Evolutionary conservation across 2,329 filamentous ascomycete genomes (phyloP).

Genomic region (Penicillium sp.): DNA sequence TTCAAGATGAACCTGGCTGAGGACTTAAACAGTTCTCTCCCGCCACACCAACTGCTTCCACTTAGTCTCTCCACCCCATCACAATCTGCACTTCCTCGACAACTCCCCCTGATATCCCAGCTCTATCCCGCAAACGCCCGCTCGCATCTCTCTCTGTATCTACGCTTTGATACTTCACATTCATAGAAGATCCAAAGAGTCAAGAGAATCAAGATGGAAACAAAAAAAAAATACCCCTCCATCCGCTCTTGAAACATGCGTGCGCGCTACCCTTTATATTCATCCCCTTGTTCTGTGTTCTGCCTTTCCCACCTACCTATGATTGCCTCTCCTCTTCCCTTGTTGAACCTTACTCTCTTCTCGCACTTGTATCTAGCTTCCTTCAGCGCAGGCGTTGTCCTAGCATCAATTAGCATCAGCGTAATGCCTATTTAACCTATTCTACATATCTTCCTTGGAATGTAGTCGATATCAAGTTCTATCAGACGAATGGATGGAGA

Average conservation of each 20-base stretch:
- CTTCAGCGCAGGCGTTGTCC: constrained; percentile 31
- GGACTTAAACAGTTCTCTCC: background rate
- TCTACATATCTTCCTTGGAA: background rate
- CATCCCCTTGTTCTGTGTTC: constrained; percentile 11
- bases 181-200: background rate
- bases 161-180: background rate
- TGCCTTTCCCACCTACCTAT: constrained; percentile 11
- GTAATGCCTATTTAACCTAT: constrained; percentile 24
- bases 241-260: constrained; percentile 3
- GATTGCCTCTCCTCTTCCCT: constrained; percentile 2
- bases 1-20: background rate
- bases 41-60: background rate
- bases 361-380: constrained; percentile 27
- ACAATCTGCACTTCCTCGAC: background rate
- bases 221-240: background rate
- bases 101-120: constrained; percentile 5
- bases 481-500: background rate
- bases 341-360: background rate
- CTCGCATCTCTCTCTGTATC: background rate
- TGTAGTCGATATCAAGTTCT: background rate
- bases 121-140: background rate
- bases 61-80: background rate
- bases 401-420: constrained; percentile 31
- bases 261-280: constrained; percentile 7
- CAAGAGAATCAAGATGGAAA: background rate